Evolutionary conservation across 108 stramenopile species (phyloP).

Genomic region (Ochromonas danica): DNA sequence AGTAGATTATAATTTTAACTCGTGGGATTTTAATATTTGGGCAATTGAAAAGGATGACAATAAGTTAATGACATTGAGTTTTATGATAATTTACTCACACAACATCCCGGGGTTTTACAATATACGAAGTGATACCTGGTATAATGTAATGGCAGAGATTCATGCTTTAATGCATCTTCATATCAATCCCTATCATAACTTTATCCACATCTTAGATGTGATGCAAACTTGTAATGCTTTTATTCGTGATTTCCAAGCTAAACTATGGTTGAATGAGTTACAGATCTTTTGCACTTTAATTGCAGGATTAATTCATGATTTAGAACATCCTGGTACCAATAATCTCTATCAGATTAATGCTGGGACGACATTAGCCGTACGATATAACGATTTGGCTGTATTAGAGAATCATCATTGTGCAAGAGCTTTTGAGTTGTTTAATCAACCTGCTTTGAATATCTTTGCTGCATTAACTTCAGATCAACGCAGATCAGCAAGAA

Average conservation of each 20-base stretch:
- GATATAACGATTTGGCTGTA: conserved; percentile 68
- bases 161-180: not conserved
- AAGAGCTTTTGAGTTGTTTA: conserved; percentile 48
- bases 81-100: too few species aligned
- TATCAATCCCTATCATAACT: conserved; percentile 68
- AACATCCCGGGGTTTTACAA: not conserved
- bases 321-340: conserved; percentile 77
- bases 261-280: conserved; percentile 42
- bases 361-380: conserved; percentile 60
- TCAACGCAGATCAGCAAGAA: conserved; percentile 43
- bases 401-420: conserved; percentile 78
- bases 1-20: too few species aligned
- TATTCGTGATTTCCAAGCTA: conserved; percentile 41
- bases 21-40: not conserved
- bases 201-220: conserved; percentile 74
- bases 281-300: conserved; percentile 65
- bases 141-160: not conserved
- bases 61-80: not conserved
- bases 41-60: too few species aligned
- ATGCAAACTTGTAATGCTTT: conserved; percentile 55
- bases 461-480: conserved; percentile 40
- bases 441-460: conserved; percentile 39
- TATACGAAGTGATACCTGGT: not conserved
- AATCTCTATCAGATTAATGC: conserved; percentile 70
- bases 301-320: conserved; percentile 72